Conservation (phyloP, 345 rosid genomes). For the Aquilaria malaccensis region DNA sequence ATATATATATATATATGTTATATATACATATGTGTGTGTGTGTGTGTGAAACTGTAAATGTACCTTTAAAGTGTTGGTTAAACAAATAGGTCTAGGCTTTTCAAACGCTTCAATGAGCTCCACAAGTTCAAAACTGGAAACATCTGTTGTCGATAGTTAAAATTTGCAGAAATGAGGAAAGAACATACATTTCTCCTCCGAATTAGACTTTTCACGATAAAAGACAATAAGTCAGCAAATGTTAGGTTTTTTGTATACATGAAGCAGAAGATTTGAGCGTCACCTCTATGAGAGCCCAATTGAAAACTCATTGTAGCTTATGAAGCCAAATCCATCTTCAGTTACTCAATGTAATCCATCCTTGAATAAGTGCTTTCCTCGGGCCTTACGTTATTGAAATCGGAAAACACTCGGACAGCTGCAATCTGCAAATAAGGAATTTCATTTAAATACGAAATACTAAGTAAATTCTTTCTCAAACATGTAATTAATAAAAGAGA, state of each 20-base stretch:
- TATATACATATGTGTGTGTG: no score
- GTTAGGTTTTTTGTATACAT: background rate
- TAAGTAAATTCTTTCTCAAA: slow-evolving; percentile 3
- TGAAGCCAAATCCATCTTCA: slow-evolving; percentile 62
- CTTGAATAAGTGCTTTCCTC: slow-evolving; percentile 40
- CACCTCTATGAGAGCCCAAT: slow-evolving; percentile 78
- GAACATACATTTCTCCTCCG: background rate
- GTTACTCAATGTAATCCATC: slow-evolving; percentile 63
- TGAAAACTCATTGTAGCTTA: slow-evolving; percentile 93
- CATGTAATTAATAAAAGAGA: background rate
- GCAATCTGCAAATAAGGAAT: slow-evolving; percentile 2
- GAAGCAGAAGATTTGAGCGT: slow-evolving; percentile 7
- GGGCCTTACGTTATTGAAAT: slow-evolving; percentile 58
- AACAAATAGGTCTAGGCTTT: slow-evolving; percentile 81
- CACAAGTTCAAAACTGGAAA: slow-evolving; percentile 86
- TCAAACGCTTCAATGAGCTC: slow-evolving; percentile 93
- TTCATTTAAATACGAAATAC: slow-evolving; percentile 7
- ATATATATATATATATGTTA: no score
- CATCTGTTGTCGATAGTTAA: slow-evolving; percentile 46
- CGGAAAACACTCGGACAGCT: slow-evolving; percentile 83
- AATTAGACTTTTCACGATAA: no score
- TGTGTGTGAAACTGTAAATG: slow-evolving; percentile 3
- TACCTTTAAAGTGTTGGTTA: slow-evolving; percentile 91
- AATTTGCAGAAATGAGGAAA: slow-evolving; percentile 8
- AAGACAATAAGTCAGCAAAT: no score